Evolutionary conservation across 371 early-diverging fungal genomes (phyloP), one percentile per base, ranked within the genome.

Genomic region (Apophysomyces variabilis): DNA sequence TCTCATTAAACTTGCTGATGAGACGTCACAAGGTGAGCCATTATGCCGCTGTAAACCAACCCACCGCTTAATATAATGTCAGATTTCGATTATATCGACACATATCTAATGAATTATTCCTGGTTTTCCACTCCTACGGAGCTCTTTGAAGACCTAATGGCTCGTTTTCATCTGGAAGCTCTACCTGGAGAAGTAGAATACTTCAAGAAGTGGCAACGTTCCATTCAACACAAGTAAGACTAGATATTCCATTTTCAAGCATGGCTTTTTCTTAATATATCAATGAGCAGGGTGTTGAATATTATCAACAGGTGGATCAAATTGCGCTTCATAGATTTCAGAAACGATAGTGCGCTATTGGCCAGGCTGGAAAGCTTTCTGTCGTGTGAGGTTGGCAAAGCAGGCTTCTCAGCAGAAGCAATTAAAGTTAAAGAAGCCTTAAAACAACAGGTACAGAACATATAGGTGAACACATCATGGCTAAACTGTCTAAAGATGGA

Each of bases 291-390:
- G 61, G 85, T 90, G 8, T 69, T 92, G 0, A 80, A 84, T 57
- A 87, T 89, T 0, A 65, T 92, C 41, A 67, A 75, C 12, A 78
- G 91, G 21, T 92, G 92, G 92, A 78, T 90, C 35, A 83, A 83
- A 61, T 59, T 91, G 11, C 89, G 88, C 47, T 87, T 77, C 64
- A 83, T 87, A 62, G 88, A 89, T 58, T 89, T 91, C 66, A 76
- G 74, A 5, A 67, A 63, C 11, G 81, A 86, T 57, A 68, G 72
- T 0, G 62, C 68, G 4, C 68, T 91, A 6, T 70, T 77, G 39
- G 63, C 67, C 5, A 58, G 77, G 13, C 38, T 78, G 14, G 69
- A 75, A 59, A 70, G 71, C 3, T 79, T 82, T 64, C 50, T 82
- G 41, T 64, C 70, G 37, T 74, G 71, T 3, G 75, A 77, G 59